Evolutionary conservation across 768 basidiomycete species (phyloP).

Genomic region (Tephrocybe sp.): DNA sequence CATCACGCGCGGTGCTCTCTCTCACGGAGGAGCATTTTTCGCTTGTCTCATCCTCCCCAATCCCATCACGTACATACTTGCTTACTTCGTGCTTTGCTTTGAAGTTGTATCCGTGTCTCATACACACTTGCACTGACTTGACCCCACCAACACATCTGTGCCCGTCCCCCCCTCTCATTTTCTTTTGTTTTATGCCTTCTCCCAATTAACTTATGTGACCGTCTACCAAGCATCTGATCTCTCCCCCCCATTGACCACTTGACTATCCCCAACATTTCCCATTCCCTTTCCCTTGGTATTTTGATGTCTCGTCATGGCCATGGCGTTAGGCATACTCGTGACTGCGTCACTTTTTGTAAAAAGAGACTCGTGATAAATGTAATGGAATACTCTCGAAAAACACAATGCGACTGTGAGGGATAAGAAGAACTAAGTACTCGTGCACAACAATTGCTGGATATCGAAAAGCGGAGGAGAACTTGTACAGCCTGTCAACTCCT

Average conservation of each 20-base stretch:
- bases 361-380: neutral
- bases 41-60: neutral
- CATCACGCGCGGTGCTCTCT: neutral
- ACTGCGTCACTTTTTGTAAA: too few species aligned
- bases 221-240: neutral
- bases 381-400: neutral
- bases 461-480: slow-evolving; percentile 17
- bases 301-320: too few species aligned
- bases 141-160: neutral
- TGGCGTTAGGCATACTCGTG: too few species aligned
- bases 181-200: neutral
- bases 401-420: neutral
- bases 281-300: neutral
- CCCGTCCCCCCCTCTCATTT: neutral
- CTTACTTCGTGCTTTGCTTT: slow-evolving; percentile 5
- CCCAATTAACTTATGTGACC: neutral
- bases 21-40: neutral
- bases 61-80: too few species aligned
- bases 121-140: neutral
- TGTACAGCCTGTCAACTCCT: slow-evolving; percentile 31
- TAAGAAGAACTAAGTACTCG: neutral
- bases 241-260: neutral
- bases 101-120: slow-evolving; percentile 8
- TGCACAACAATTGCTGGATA: slow-evolving; percentile 25
- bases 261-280: neutral